Percentiles rank a stretch among this genome's conserved stretches.
phyloP scores from a whole-genome alignment of 2,329 filamentous ascomycete genomes.

The Aspergillus sp. region DNA sequence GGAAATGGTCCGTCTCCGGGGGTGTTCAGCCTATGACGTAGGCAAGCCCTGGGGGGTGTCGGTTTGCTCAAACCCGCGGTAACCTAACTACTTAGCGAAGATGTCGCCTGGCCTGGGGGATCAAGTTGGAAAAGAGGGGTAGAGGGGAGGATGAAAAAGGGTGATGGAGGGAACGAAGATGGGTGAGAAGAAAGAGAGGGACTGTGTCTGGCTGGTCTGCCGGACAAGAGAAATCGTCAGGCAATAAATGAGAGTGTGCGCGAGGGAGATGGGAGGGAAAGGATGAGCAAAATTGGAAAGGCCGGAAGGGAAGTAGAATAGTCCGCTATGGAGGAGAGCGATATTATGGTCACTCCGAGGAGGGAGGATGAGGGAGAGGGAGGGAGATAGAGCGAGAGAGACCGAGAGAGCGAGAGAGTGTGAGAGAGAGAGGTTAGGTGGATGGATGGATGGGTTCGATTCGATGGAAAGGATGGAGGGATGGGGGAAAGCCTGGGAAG shows the following conservation, averaged over 20 bases:
- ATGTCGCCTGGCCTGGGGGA: not conserved
- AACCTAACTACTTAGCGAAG: constrained; percentile 11
- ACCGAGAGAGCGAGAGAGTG: not conserved
- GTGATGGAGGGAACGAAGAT: not conserved
- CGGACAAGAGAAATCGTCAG: not conserved
- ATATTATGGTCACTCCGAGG: not conserved
- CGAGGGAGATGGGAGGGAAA: constrained; percentile 10
- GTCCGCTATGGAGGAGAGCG: constrained; percentile 18
- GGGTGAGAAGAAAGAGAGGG: not conserved
- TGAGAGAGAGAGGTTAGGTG: not conserved
- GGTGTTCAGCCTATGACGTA: constrained; percentile 36
- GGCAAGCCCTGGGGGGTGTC: constrained; percentile 21
- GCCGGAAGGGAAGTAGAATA: constrained; percentile 29
- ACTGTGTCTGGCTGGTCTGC: not conserved
- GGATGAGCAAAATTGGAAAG: constrained; percentile 17
- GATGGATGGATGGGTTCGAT: not conserved
- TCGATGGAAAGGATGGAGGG: no score
- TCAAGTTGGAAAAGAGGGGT: not conserved
- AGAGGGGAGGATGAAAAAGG: constrained; percentile 5
- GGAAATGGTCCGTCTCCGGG: constrained; percentile 30
- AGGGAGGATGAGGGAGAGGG: not conserved
- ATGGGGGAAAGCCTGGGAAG: not conserved
- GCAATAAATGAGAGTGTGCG: constrained; percentile 8
- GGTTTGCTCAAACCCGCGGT: constrained; percentile 21
- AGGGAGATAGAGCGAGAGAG: not conserved